phyloP scores from a whole-genome alignment of 2,329 filamentous ascomycete genomes.

The Plectosphaerella sp. region DNA sequence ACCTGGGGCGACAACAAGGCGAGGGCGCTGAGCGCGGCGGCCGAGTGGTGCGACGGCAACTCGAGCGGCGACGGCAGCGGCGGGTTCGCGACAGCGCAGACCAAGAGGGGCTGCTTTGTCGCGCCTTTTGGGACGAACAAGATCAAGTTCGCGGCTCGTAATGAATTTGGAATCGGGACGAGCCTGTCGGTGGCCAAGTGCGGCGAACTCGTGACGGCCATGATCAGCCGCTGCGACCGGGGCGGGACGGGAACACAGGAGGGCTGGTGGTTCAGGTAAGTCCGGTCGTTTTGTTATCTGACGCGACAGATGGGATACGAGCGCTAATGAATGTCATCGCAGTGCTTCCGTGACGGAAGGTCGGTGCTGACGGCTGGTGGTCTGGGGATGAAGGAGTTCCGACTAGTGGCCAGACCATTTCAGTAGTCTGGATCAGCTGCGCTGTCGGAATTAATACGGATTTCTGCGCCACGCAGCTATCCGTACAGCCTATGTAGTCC shows the following conservation, averaged over 20 bases:
- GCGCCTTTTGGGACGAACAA: neutral
- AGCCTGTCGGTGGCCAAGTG: neutral
- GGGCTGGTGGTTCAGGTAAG: neutral
- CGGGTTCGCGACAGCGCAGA: neutral
- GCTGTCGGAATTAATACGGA: no score
- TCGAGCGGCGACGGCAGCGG: neutral
- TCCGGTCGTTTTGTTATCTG: no score
- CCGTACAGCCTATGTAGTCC: no score
- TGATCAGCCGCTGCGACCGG: neutral
- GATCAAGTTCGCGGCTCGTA: neutral
- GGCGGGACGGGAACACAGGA: neutral
- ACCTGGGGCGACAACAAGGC: neutral
- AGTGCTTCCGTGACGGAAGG: no score
- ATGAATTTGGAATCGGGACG: neutral
- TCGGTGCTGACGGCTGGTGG: no score
- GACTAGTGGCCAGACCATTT: no score
- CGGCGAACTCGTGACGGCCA: neutral
- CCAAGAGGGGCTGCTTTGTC: neutral
- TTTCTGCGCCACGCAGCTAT: no score
- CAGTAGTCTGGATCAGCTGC: no score
- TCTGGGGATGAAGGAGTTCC: no score
- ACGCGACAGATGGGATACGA: no score
- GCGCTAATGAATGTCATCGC: no score
- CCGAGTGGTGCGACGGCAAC: neutral
- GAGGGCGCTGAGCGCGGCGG: neutral